Evolutionary conservation across 23 red algal species (phyloP).

Genomic region (Rhodosorus marinus): DNA sequence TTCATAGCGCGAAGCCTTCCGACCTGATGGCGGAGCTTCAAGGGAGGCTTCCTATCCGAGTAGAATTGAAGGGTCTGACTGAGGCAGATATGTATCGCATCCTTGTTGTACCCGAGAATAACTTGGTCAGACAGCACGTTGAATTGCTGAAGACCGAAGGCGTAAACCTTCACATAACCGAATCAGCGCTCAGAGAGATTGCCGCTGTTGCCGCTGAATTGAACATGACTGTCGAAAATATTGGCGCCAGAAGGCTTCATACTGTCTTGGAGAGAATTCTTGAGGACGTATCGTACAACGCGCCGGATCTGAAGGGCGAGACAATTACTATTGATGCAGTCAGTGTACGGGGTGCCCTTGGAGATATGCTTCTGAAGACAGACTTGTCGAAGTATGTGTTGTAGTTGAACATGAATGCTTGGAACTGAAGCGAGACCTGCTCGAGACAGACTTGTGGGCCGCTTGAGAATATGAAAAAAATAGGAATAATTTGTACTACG

Average conservation of each 20-base stretch:
- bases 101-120: slow-evolving; percentile 63
- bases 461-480: no score
- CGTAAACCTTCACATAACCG: slow-evolving; percentile 43
- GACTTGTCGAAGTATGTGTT: slow-evolving; percentile 63
- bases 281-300: slow-evolving; percentile 54
- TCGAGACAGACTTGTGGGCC: no score
- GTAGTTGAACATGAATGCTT: no score
- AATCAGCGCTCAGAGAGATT: slow-evolving; percentile 44
- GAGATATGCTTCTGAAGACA: slow-evolving; percentile 55
- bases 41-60: slow-evolving; percentile 79
- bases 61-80: slow-evolving; percentile 38
- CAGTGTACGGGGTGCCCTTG: slow-evolving; percentile 42
- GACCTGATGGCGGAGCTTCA: slow-evolving; percentile 89
- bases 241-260: slow-evolving; percentile 71
- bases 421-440: no score
- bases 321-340: slow-evolving; percentile 40
- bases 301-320: slow-evolving; percentile 56
- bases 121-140: slow-evolving; percentile 54
- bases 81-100: slow-evolving; percentile 61
- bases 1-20: slow-evolving; percentile 54
- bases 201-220: slow-evolving; percentile 67
- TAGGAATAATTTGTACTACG: no score
- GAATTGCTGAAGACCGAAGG: slow-evolving; percentile 71
- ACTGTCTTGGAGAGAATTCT: slow-evolving; percentile 72
- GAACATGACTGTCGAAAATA: slow-evolving; percentile 64